Base-by-base conservation (phyloP, 768 basidiomycete genomes). In the Termitomyces sp. region DNA sequence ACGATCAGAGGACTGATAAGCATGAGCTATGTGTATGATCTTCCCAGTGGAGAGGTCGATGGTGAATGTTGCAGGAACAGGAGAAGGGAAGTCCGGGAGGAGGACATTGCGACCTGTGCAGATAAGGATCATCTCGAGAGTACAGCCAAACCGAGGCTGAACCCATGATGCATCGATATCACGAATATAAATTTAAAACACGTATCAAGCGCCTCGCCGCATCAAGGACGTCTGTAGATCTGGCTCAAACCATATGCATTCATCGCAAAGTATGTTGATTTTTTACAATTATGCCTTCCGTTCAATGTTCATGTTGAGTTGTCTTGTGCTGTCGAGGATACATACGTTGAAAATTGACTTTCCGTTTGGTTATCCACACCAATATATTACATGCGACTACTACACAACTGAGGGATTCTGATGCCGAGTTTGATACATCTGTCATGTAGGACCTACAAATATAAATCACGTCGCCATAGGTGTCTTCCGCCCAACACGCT, bases 51-150 rank as follows among this genome's bases (percentile, higher is more conserved):
- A 46, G 33, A 70, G 66, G 66, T 87, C 78, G 55, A 90, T 71
- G 54, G 83, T 76, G 63, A 94, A 74, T 9, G 88, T 89, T 22
- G 89, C 89, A 4, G 88, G 82, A 36, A 73, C 74, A 2, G 82
- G 83, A 2, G 70, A 65, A 26, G 75, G 67, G 22, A 61, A 59
- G 24, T 68, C 80, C 9, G 86, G 82, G 33, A 92, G 74, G 20
- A 92, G 69, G 40, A 87, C 81, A 24, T 77, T 79, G n/a, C 70
- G 68, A 46, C 85, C 78, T 32, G 80, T 78, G 62, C 86, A 79
- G 52, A 83, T 72, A 51, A 62, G 56, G 46, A 36, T 49, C 61
- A 62, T 38, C 6, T 11, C 16, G 46, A 40, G 22, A 24, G 46
- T 36, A 38, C 24, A 38, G 51, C 36, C 49, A 36, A 51, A 36